Evolutionary conservation across 2,329 filamentous ascomycete genomes (phyloP).

Genomic region (Proliferodiscus dingleyae): DNA sequence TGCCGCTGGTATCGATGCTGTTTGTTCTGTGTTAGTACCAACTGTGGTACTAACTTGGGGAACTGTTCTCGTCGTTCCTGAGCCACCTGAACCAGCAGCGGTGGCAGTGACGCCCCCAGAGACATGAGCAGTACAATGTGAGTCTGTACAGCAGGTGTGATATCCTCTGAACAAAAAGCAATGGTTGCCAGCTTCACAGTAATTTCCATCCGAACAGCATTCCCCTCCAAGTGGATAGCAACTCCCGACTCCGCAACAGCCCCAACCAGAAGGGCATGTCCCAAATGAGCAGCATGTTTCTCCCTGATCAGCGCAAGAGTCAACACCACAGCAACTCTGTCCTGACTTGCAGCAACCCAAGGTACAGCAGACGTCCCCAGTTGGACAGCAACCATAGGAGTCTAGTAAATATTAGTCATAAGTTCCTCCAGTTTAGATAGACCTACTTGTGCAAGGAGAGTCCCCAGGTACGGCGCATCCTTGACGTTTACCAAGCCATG

Average conservation of each 20-base stretch:
- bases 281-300: slow-evolving; percentile 10
- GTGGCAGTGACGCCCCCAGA: slow-evolving; percentile 3
- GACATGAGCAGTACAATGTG: slow-evolving; percentile 10
- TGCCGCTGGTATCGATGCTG: not conserved
- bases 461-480: slow-evolving; percentile 2
- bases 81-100: not conserved
- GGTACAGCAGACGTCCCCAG: slow-evolving; percentile 10
- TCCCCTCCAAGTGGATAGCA: slow-evolving; percentile 10
- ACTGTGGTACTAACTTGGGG: not conserved
- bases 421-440: not conserved
- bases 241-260: slow-evolving; percentile 7
- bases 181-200: slow-evolving; percentile 9
- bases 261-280: slow-evolving; percentile 10
- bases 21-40: not conserved
- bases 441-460: slow-evolving; percentile 8
- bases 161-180: slow-evolving; percentile 7
- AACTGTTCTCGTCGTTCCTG: not conserved
- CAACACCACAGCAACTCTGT: slow-evolving; percentile 9
- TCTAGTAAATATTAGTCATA: slow-evolving; percentile 1
- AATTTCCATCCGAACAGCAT: slow-evolving; percentile 11
- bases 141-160: slow-evolving; percentile 12
- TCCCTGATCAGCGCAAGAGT: slow-evolving; percentile 9
- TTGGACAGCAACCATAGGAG: slow-evolving; percentile 8
- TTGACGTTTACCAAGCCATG: slow-evolving; percentile 11
- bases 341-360: slow-evolving; percentile 8